Base-by-base conservation (phyloP, 2,329 filamentous ascomycete genomes). In the Diaporthe citri region DNA sequence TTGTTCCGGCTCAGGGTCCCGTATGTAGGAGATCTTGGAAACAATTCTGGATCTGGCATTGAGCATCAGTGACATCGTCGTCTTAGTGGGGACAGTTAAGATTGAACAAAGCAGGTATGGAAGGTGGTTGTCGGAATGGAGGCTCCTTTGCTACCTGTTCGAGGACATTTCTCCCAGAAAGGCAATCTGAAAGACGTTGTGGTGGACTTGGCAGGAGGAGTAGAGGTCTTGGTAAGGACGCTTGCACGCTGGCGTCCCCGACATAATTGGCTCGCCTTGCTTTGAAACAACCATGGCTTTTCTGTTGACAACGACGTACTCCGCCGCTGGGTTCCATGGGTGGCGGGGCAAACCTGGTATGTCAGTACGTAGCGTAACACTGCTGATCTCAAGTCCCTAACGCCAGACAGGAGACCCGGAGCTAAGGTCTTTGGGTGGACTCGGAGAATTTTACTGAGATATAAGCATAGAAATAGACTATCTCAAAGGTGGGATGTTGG, bases 401-500 rank as follows among this genome's bases (percentile, higher is more conserved):
- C 28, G 28, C 46, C 46, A 67, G 64, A 67, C 31, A 52, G 31
- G 34, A 67, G 31, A 67, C n/a, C 31, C 22, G 31, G 46, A 52
- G 46, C 46, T 25, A 67, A 39, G 48, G 22, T 3, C 28, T 5
- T 20, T 51, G 22, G 12, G 31, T 52, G n/a, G 46, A 2, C 13
- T 52, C 64, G 64, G 64, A 67, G 31, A 67, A 52, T 52, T 67
- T 28, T 12, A 39, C 22, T 1, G 1, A 15, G 4, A 67, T 36
- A 67, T 67, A 52, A 67, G 64, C 64, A 67, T 67, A 67, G 64
- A 67, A 67, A 67, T 52, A 67, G 64, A 22, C 28, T 52, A 67
- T 52, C 15, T 51, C 13, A 15, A 39, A 39, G 13, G 9, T 67
- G 31, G 20, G 31, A 52, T 52, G 22, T 28, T 39, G 48, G 17